Conservation (phyloP, 306 rosid genomes). For the Cicer arietinum region DNA sequence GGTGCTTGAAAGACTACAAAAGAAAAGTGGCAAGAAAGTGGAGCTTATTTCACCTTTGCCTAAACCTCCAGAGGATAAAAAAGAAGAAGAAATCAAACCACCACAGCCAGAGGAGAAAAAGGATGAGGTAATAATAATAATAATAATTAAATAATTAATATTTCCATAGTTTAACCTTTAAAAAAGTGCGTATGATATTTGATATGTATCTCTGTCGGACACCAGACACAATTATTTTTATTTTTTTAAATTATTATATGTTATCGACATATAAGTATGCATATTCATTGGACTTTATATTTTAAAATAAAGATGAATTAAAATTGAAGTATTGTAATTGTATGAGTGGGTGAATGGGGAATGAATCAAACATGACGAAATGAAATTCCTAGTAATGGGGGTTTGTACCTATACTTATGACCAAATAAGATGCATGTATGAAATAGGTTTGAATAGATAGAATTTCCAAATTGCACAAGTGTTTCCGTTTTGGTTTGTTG, state of each 20-base stretch:
- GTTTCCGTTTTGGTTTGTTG: constrained; percentile 27
- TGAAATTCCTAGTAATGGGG: constrained; percentile 17
- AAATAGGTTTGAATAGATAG: background rate
- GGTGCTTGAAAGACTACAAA: constrained; percentile 81
- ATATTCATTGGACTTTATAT: background rate
- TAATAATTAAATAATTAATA: constrained; percentile 29
- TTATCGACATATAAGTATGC: no score
- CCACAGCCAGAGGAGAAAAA: constrained; percentile 63
- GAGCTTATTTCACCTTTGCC: constrained; percentile 91
- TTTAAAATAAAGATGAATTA: background rate
- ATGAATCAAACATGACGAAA: background rate
- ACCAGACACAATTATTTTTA: no score
- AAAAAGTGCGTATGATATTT: no score
- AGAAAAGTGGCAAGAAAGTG: constrained; percentile 92
- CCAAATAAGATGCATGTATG: background rate
- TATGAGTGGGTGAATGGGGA: background rate
- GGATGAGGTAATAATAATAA: constrained; percentile 65
- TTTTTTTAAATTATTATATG: no score
- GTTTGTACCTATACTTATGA: background rate
- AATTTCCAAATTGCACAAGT: background rate
- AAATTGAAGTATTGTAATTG: background rate
- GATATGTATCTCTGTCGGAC: no score
- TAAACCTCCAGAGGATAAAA: constrained; percentile 65
- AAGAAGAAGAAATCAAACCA: constrained; percentile 57
- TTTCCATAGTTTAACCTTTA: no score